Percentiles rank a stretch among this genome's conserved stretches.
Evolutionary conservation across 495 filamentous ascomycete genomes (phyloP).

Genomic region (Penicillium cinerascens): DNA sequence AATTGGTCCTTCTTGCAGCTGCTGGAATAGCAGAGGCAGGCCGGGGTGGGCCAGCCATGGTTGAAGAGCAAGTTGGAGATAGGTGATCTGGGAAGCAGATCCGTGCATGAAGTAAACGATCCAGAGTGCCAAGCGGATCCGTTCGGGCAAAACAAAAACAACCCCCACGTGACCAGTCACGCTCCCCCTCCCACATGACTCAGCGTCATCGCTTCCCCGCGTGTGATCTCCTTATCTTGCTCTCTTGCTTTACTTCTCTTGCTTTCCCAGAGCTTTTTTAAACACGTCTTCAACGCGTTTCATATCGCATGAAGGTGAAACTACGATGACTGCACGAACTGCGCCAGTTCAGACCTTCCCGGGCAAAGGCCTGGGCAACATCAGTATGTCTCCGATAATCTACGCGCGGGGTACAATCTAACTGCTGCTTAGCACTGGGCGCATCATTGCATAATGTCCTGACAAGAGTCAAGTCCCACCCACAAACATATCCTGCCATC

Average conservation of each 20-base stretch:
- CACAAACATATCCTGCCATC: constrained; percentile 74
- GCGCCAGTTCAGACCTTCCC: constrained; percentile 68
- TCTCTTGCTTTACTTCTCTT: not conserved
- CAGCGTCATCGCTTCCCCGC: constrained; percentile 20
- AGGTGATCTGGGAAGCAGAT: not conserved
- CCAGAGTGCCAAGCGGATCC: constrained; percentile 20
- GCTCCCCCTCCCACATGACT: constrained; percentile 35
- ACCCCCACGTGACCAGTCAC: constrained; percentile 33
- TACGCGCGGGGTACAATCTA: constrained; percentile 15
- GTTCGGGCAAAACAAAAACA: constrained; percentile 45
- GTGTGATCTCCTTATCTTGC: constrained; percentile 4
- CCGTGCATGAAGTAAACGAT: constrained; percentile 3
- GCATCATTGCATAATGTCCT: constrained; percentile 86
- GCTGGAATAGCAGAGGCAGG: constrained; percentile 46
- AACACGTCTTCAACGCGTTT: constrained; percentile 27
- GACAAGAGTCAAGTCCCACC: constrained; percentile 78
- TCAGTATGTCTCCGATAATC: constrained; percentile 51
- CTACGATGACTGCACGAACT: constrained; percentile 34
- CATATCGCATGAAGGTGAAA: not conserved
- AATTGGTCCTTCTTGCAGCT: constrained; percentile 49
- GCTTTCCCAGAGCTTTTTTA: not conserved
- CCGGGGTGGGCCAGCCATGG: constrained; percentile 55
- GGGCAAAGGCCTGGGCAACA: constrained; percentile 71
- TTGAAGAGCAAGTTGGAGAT: constrained; percentile 8
- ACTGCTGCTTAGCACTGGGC: constrained; percentile 63